These are phyloP conservation scores for Saturnispora hagleri DNA, from an alignment of 805 yeast genomes.

Conservation along the genomic window DNA sequence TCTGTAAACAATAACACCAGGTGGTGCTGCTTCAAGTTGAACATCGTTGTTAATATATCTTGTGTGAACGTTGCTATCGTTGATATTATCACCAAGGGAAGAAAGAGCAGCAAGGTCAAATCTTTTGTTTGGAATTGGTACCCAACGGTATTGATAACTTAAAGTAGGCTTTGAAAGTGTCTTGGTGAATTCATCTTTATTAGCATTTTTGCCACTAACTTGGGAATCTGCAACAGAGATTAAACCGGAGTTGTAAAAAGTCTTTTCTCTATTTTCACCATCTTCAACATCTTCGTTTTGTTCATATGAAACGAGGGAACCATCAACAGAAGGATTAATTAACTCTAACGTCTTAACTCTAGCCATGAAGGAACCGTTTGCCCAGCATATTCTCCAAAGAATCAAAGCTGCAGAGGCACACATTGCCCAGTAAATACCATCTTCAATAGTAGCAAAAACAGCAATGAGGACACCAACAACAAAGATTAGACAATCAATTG, in stretches of 20 bases:
- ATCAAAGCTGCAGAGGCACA: slow-evolving; percentile 72
- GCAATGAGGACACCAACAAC: slow-evolving; percentile 64
- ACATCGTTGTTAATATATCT: slow-evolving; percentile 43
- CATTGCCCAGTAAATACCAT: slow-evolving; percentile 86
- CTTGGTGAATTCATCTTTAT: neutral
- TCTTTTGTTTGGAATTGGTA: slow-evolving; percentile 41
- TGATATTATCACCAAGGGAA: slow-evolving; percentile 7
- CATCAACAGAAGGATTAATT: slow-evolving; percentile 43
- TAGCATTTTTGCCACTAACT: slow-evolving; percentile 1
- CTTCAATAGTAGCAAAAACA: slow-evolving; percentile 71
- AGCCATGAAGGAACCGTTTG: slow-evolving; percentile 78
- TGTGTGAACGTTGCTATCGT: slow-evolving; percentile 25
- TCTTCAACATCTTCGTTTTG: neutral
- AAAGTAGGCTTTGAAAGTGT: slow-evolving; percentile 1
- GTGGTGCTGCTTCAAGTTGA: slow-evolving; percentile 68
- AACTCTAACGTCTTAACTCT: slow-evolving; percentile 63
- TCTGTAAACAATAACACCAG: slow-evolving; percentile 81
- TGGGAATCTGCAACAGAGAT: slow-evolving; percentile 8
- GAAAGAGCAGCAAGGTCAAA: neutral
- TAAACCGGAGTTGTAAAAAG: slow-evolving; percentile 9
- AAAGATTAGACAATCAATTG: slow-evolving; percentile 68
- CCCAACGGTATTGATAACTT: slow-evolving; percentile 42
- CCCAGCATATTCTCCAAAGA: slow-evolving; percentile 67
- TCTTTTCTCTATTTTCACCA: slow-evolving; percentile 1
- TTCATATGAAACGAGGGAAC: neutral